These are phyloP conservation scores for Clonostachys sp. DNA, from an alignment of 2,329 filamentous ascomycete species.

Conservation along the genomic window DNA sequence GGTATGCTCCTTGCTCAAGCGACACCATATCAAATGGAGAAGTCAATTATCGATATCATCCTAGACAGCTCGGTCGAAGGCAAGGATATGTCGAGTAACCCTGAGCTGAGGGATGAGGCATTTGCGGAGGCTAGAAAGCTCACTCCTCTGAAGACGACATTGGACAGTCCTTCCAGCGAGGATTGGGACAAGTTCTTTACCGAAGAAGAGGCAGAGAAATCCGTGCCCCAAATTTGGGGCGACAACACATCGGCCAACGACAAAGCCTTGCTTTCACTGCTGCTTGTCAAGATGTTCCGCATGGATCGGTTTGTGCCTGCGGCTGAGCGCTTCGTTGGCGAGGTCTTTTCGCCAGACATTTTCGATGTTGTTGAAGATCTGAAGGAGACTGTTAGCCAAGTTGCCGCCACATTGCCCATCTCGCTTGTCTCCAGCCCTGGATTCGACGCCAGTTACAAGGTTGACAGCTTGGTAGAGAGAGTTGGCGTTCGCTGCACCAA, in stretches of 20 bases:
- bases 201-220: conserved; percentile 83
- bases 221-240: conserved; percentile 74
- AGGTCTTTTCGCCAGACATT: conserved; percentile 79
- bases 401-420: conserved; percentile 79
- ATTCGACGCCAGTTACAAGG: conserved; percentile 98
- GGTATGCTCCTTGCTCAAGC: conserved; percentile 94
- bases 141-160: conserved; percentile 65
- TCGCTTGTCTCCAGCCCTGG: conserved; percentile 91
- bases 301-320: conserved; percentile 92
- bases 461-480: conserved; percentile 87
- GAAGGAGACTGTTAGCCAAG: conserved; percentile 77
- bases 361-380: conserved; percentile 85
- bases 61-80: conserved; percentile 74
- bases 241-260: conserved; percentile 60
- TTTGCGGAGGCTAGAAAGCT: conserved; percentile 66
- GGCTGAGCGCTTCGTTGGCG: conserved; percentile 82
- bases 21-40: conserved; percentile 94
- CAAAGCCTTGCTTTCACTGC: conserved; percentile 73
- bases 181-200: conserved; percentile 79
- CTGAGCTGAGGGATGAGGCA: conserved; percentile 60
- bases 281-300: conserved; percentile 91
- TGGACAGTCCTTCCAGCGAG: conserved; percentile 56
- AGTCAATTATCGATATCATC: conserved; percentile 78
- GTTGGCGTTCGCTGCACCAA: conserved; percentile 82
- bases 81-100: conserved; percentile 70